These are phyloP conservation scores for Hygrophorus russula DNA, from an alignment of 768 basidiomycete genomes.

Conservation along the genomic window DNA sequence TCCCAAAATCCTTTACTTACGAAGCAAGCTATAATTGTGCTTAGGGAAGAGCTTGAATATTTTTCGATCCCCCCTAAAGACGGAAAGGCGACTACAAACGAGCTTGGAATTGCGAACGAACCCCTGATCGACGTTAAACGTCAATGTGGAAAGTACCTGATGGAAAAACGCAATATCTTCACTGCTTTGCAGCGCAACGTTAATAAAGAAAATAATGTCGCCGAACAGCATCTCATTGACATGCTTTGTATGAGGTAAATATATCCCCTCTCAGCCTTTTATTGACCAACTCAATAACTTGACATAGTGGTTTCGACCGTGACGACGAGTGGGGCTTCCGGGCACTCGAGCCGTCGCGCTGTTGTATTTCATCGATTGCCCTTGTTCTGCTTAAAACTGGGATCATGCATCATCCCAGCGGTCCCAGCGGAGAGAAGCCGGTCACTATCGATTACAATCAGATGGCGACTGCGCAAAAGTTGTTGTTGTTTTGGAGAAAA, in stretches of 20 bases:
- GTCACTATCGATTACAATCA: conserved; percentile 85
- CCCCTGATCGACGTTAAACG: conserved; percentile 72
- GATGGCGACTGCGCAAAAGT: conserved; percentile 96
- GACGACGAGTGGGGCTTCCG: conserved; percentile 99
- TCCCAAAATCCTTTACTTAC: conserved; percentile 86
- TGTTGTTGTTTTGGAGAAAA: conserved; percentile 96
- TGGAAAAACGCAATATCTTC: conserved; percentile 88
- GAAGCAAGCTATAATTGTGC: conserved; percentile 97
- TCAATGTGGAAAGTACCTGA: conserved; percentile 76
- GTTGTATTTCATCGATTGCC: conserved; percentile 97
- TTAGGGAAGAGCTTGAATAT: conserved; percentile 96
- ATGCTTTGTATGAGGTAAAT: conserved; percentile 98
- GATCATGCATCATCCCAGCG: conserved; percentile 57
- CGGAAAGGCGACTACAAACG: conserved; percentile 53
- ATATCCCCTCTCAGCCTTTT: not conserved
- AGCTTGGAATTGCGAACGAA: conserved; percentile 71
- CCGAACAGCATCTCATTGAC: conserved; percentile 98
- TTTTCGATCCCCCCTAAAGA: conserved; percentile 86
- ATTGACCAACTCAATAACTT: conserved; percentile 3
- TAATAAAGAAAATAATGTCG: conserved; percentile 97
- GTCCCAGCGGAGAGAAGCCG: conserved; percentile 41
- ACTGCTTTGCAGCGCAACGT: conserved; percentile 97
- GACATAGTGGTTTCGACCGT: conserved; percentile 80
- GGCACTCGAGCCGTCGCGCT: conserved; percentile 89
- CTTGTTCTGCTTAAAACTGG: conserved; percentile 96